Base-by-base conservation (phyloP, 768 basidiomycete species). In the Galerina marginata region DNA sequence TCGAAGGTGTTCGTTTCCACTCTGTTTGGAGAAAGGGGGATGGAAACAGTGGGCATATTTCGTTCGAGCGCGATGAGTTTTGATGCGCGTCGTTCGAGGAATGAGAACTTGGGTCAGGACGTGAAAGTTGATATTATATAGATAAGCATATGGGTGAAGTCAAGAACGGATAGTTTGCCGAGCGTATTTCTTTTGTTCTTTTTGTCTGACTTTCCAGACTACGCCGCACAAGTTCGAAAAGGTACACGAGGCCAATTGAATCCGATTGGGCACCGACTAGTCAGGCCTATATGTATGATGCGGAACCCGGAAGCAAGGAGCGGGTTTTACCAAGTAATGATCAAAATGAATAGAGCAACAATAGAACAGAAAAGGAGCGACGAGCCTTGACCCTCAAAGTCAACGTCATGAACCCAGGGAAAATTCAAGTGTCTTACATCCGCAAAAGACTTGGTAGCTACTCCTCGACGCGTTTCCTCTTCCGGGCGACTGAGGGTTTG, bases 401-500 rank as follows among this genome's bases (percentile, higher is more conserved):
- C 29, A 33, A 33, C 29, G 29, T 33, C 29, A 33, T 33, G 29
- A 7, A 33, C 5, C 29, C 29, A 33, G 29, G 29, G 29, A 7
- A 33, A 33, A 33, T 33, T 33, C 7, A 45, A 14, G 23, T 43
- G 61, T 54, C 51, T 58, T 57, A 55, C 45, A 40, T 36, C 36
- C 36, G 58, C 49, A 49, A 62, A 38, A 46, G 44, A 38, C 33
- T 26, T 47, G 20, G 25, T 44, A 37, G 50, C 47, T 64, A 62
- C 58, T 60, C 66, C 52, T 63, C 69, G 44, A 58, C 46, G 46
- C 75, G 76, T 54, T 69, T 72, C 70, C 75, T 74, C 61, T 80
- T 80, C 52, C 72, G 69, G n/a, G 70, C 60, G 29, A 69, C 65
- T 51, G 62, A 63, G 29, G 68, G 56, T 56, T 63, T 67, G 67